Percentiles rank a stretch among this genome's conserved stretches.
Evolutionary conservation across 1,139 yeast species (phyloP).

Genomic region (Pichia sp.): DNA sequence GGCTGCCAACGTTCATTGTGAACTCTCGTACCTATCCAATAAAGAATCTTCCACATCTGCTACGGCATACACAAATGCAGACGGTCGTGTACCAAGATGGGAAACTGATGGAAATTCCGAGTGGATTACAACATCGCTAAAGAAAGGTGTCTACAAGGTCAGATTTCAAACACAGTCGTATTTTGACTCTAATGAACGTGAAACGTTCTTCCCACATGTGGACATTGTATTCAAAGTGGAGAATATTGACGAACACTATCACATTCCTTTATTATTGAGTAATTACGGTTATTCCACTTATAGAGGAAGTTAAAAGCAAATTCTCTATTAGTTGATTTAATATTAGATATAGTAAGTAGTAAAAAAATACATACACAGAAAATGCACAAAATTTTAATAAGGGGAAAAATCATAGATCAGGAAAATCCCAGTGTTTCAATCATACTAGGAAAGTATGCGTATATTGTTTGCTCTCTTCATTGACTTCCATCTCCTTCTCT

Average conservation of each 20-base stretch:
- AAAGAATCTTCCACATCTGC: slow-evolving; percentile 31
- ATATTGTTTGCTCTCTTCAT: slow-evolving; percentile 41
- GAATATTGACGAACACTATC: slow-evolving; percentile 76
- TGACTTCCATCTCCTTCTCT: slow-evolving; percentile 46
- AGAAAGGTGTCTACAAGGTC: slow-evolving; percentile 64
- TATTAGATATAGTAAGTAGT: no score
- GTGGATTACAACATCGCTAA: slow-evolving; percentile 35
- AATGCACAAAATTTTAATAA: not conserved
- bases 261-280: slow-evolving; percentile 74
- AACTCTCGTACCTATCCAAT: slow-evolving; percentile 39
- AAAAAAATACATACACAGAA: no score
- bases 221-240: slow-evolving; percentile 66
- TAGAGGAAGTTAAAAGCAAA: slow-evolving; percentile 55
- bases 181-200: slow-evolving; percentile 32
- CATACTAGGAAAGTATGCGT: slow-evolving; percentile 45
- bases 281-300: slow-evolving; percentile 85
- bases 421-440: not conserved
- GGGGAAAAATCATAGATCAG: not conserved
- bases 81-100: slow-evolving; percentile 77
- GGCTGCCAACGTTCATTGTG: slow-evolving; percentile 59
- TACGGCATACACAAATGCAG: slow-evolving; percentile 59
- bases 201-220: slow-evolving; percentile 74
- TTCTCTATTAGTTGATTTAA: no score
- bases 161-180: slow-evolving; percentile 69
- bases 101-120: not conserved